Evolutionary conservation across 2,329 filamentous ascomycete species (phyloP).

Genomic region (Magnaporthiopsis rhizophila): DNA sequence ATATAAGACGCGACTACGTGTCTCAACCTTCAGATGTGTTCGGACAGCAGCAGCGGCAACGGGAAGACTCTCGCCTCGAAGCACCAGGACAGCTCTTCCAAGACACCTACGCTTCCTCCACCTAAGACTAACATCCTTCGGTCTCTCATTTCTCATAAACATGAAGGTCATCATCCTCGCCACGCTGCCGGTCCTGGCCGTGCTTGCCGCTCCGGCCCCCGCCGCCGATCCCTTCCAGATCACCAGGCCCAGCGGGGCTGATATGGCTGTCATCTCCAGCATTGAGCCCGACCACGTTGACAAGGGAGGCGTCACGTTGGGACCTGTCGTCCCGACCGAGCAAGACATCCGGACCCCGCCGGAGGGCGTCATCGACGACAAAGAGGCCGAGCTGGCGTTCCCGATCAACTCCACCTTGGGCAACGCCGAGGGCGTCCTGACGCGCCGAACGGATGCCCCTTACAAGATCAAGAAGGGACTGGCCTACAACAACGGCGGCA

Average conservation of each 20-base stretch:
- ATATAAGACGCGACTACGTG: not conserved
- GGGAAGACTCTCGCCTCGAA: not conserved
- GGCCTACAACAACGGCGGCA: conserved; percentile 11
- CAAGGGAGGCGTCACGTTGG: not conserved
- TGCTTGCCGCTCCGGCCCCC: not conserved
- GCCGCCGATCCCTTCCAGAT: not conserved
- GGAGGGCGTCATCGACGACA: not conserved
- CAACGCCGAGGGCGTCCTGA: not conserved
- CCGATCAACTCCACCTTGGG: not conserved
- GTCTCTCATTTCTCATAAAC: too few species aligned
- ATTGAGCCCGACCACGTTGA: not conserved
- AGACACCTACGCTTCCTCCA: not conserved
- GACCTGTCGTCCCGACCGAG: not conserved
- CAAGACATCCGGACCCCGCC: not conserved
- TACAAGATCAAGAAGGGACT: conserved; percentile 13
- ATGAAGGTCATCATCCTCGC: not conserved
- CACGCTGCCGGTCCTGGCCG: not conserved
- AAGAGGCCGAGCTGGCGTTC: not conserved
- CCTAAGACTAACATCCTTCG: too few species aligned
- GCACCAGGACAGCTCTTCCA: not conserved
- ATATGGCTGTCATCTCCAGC: conserved; percentile 2
- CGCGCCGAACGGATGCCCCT: conserved; percentile 9
- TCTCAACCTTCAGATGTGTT: not conserved
- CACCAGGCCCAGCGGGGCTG: not conserved
- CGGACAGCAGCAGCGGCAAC: not conserved